These are phyloP conservation scores for Casuarina glauca DNA, from an alignment of 306 rosid genomes.

Conservation along the genomic window DNA sequence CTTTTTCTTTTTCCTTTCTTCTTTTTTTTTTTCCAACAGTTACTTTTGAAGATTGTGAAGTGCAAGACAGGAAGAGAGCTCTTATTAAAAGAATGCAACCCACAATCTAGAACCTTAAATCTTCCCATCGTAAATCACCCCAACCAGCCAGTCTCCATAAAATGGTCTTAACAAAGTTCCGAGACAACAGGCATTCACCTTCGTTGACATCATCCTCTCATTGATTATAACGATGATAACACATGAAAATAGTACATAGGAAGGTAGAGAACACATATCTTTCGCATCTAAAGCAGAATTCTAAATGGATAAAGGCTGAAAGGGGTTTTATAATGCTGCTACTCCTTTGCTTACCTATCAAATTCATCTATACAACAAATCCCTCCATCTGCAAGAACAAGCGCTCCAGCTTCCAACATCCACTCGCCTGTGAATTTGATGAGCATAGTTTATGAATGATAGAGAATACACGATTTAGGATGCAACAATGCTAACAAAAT, in stretches of 20 bases:
- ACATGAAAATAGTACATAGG: neutral
- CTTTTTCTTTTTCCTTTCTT: too few relatives aligned
- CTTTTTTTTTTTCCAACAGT: too few relatives aligned
- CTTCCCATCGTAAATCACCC: neutral
- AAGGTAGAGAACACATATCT: neutral
- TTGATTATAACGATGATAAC: neutral
- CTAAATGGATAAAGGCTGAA: neutral
- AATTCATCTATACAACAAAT: conserved; percentile 97
- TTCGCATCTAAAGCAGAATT: neutral
- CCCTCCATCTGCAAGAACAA: conserved; percentile 97
- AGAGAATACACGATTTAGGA: neutral
- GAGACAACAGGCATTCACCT: neutral
- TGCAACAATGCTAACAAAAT: neutral
- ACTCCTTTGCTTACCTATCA: conserved; percentile 56
- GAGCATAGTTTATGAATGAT: conserved; percentile 3
- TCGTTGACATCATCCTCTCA: neutral
- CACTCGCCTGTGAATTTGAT: conserved; percentile 70
- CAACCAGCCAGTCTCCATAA: neutral
- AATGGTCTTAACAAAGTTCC: neutral
- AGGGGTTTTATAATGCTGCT: neutral
- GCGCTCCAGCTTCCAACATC: conserved; percentile 99
- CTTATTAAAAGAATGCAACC: neutral
- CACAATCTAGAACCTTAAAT: neutral
- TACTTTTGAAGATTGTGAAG: too few relatives aligned
- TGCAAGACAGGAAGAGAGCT: neutral